These are phyloP conservation scores for Periconia sp. DNA, from an alignment of 2,329 filamentous ascomycete genomes.

Conservation along the genomic window DNA sequence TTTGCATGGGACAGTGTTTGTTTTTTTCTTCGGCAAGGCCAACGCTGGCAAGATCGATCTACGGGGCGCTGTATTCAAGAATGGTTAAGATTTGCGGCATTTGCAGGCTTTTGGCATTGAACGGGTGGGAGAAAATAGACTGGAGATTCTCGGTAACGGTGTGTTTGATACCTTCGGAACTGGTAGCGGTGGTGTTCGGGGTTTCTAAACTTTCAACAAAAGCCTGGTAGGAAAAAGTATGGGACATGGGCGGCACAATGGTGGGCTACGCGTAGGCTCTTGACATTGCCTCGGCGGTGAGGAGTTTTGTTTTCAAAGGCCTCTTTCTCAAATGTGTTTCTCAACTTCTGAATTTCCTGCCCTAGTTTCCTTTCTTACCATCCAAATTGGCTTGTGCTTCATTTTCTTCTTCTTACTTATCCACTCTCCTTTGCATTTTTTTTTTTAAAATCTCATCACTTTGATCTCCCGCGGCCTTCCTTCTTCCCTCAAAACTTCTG, in stretches of 20 bases:
- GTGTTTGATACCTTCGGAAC: conserved; percentile 44
- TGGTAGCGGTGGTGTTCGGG: conserved; percentile 33
- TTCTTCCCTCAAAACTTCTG: neutral
- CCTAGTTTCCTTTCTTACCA: conserved; percentile 1
- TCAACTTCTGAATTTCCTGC: conserved; percentile 4
- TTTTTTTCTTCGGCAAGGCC: conserved; percentile 31
- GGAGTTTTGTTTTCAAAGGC: conserved; percentile 9
- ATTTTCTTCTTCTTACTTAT: neutral
- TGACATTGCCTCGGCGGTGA: conserved; percentile 17
- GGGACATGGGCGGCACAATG: conserved; percentile 28
- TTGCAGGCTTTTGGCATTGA: conserved; percentile 39
- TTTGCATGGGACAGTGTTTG: conserved; percentile 33
- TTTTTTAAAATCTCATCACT: neutral
- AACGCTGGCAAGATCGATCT: conserved; percentile 39
- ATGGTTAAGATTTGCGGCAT: conserved; percentile 42
- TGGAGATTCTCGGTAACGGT: conserved; percentile 40
- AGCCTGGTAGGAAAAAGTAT: conserved; percentile 35
- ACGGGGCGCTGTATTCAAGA: conserved; percentile 32
- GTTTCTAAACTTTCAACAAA: conserved; percentile 34
- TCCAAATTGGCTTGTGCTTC: conserved; percentile 9
- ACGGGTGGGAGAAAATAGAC: conserved; percentile 40
- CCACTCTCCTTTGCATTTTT: neutral
- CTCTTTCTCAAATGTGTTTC: conserved; percentile 2
- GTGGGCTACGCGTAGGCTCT: conserved; percentile 16
- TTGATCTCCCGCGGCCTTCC: neutral